Percentiles rank a stretch among this genome's conserved stretches.
phyloP scores from a whole-genome alignment of 2,329 filamentous ascomycete species.

The Thermothelomyces thermophilus region DNA sequence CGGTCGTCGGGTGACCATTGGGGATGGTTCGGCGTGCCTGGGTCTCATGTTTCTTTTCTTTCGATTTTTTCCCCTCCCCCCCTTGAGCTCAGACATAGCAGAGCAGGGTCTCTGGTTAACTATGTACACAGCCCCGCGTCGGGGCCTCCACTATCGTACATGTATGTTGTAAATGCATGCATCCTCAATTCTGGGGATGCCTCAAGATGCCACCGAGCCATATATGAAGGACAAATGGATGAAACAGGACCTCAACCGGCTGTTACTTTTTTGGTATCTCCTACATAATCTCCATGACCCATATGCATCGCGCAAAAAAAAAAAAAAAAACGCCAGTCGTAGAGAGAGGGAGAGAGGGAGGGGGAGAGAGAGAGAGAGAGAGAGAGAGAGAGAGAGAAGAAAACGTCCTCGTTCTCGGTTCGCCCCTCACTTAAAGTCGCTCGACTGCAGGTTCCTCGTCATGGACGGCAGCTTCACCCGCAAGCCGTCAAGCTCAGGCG shows the following conservation, averaged over 20 bases:
- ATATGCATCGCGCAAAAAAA: no score
- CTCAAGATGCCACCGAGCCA: background rate
- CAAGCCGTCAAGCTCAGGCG: conserved; percentile 79
- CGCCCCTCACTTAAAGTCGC: conserved; percentile 61
- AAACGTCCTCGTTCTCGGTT: background rate
- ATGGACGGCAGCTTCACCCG: conserved; percentile 81
- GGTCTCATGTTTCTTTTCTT: no score
- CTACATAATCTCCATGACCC: background rate
- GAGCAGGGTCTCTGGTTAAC: conserved; percentile 17
- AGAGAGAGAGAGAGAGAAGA: conserved; percentile 13
- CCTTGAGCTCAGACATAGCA: background rate
- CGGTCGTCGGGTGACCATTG: background rate
- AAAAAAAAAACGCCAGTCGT: no score
- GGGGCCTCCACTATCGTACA: conserved; percentile 13
- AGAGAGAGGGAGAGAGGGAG: no score
- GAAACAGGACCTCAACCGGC: background rate
- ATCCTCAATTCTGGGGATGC: background rate
- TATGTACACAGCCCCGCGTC: conserved; percentile 11
- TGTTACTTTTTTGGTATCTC: conserved; percentile 23
- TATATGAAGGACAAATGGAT: background rate
- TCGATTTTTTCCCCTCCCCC: no score
- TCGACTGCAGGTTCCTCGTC: conserved; percentile 93
- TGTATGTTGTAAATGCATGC: conserved; percentile 16
- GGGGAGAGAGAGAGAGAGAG: no score
- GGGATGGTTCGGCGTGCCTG: background rate